A percentile compares a stretch with the other conserved stretches of the same genome.
Conservation (phyloP, 202 grass and related monocot species). For the Carex sylvatica region DNA sequence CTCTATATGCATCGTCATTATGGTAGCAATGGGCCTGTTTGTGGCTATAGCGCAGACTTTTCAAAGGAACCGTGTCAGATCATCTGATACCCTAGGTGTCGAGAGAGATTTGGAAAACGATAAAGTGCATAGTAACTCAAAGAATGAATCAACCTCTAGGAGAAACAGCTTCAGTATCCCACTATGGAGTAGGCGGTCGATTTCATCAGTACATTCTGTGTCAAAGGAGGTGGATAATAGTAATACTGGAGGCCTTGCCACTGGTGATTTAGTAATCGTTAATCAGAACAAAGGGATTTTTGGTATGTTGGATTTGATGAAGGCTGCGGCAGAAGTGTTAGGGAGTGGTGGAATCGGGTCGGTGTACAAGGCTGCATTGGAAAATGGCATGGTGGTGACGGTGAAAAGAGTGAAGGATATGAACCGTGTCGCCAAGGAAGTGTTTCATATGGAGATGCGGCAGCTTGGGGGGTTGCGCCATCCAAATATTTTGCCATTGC, state of each 20-base stretch:
- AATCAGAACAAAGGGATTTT: constrained; percentile 70
- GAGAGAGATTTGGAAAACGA: constrained; percentile 14
- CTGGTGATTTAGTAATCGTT: constrained; percentile 55
- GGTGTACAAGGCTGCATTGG: constrained; percentile 79
- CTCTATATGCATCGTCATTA: background rate
- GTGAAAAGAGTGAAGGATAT: constrained; percentile 86
- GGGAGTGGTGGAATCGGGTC: constrained; percentile 55
- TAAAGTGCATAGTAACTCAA: constrained; percentile 2
- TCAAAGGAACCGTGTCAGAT: background rate
- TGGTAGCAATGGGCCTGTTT: constrained; percentile 21
- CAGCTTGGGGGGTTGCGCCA: constrained; percentile 51
- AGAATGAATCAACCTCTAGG: constrained; percentile 28
- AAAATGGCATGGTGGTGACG: constrained; percentile 45
- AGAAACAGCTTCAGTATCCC: constrained; percentile 33
- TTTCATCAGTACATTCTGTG: constrained; percentile 33
- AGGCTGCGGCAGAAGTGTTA: constrained; percentile 77
- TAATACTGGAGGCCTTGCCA: background rate
- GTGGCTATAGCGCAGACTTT: constrained; percentile 20
- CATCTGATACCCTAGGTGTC: constrained; percentile 13
- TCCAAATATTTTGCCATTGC: constrained; percentile 64
- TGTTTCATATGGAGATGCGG: constrained; percentile 62
- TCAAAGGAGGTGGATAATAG: constrained; percentile 26
- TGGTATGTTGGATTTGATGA: constrained; percentile 81
- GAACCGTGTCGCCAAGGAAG: constrained; percentile 58
- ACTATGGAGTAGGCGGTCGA: constrained; percentile 29